Conservation (phyloP, 2,329 filamentous ascomycete genomes). For the Parascedosporium putredinis region DNA sequence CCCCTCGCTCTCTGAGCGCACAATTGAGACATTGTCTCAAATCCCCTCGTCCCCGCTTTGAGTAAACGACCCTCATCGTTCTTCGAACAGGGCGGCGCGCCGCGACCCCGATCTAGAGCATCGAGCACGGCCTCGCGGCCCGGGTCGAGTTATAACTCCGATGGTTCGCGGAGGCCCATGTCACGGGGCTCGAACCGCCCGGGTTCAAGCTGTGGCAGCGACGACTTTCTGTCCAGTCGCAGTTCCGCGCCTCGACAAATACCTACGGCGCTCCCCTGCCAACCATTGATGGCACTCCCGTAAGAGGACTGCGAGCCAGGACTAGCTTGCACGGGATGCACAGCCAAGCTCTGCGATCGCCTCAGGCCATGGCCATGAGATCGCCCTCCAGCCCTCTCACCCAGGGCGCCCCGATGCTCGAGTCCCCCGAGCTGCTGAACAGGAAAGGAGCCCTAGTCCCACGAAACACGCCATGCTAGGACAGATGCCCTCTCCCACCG, state of each 20-base stretch:
- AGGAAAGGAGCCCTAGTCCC: constrained; percentile 6
- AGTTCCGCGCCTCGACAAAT: constrained; percentile 32
- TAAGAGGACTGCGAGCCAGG: constrained; percentile 16
- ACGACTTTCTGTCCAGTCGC: constrained; percentile 26
- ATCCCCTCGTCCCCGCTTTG: constrained; percentile 69
- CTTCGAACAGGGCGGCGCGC: constrained; percentile 53
- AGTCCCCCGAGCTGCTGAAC: constrained; percentile 7
- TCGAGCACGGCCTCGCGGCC: constrained; percentile 36
- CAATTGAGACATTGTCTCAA: constrained; percentile 71
- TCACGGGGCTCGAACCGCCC: constrained; percentile 43
- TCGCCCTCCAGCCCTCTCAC: neutral
- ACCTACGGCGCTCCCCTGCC: constrained; percentile 33
- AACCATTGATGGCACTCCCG: constrained; percentile 34
- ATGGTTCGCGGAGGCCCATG: constrained; percentile 40
- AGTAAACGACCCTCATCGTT: constrained; percentile 60
- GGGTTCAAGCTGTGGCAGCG: constrained; percentile 41
- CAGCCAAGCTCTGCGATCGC: neutral
- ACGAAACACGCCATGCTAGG: constrained; percentile 1
- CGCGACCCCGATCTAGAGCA: constrained; percentile 38
- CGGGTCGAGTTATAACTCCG: constrained; percentile 52
- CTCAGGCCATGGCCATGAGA: neutral
- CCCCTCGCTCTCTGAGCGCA: constrained; percentile 68
- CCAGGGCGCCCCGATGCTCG: constrained; percentile 15
- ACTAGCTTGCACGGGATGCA: neutral
- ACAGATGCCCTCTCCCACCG: neutral